Conservation (phyloP, 73 alveolate genomes). For the Symbiodinium natans region DNA sequence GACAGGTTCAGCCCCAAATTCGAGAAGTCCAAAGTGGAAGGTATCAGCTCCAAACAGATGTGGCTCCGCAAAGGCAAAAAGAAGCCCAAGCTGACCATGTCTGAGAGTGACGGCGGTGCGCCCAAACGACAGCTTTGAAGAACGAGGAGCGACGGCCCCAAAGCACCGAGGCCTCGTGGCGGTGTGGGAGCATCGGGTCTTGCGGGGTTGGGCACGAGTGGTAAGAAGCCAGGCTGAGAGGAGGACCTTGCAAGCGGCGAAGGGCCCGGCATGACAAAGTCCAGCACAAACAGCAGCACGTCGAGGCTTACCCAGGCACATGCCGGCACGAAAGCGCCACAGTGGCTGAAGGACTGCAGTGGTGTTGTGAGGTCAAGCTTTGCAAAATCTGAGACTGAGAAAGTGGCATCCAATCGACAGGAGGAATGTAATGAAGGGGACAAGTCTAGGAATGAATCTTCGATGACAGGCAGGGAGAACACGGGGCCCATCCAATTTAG, state of each 20-base stretch:
- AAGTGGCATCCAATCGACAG: neutral
- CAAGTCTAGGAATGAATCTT: neutral
- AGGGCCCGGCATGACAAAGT: neutral
- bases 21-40: neutral
- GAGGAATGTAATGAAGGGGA: neutral
- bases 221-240: neutral
- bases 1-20: neutral
- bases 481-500: neutral
- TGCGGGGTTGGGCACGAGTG: neutral
- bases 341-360: neutral
- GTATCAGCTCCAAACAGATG: neutral
- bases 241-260: neutral
- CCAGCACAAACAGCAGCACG: neutral
- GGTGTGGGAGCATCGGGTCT: neutral
- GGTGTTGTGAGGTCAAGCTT: neutral
- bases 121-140: neutral
- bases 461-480: neutral
- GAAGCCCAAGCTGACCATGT: neutral
- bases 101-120: neutral
- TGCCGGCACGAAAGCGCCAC: neutral
- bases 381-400: neutral
- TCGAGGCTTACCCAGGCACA: constrained; percentile 1
- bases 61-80: neutral
- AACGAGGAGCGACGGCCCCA: neutral
- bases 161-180: neutral